Conservation (phyloP, 495 filamentous ascomycete genomes). For the Chaetomium cochliodes region DNA sequence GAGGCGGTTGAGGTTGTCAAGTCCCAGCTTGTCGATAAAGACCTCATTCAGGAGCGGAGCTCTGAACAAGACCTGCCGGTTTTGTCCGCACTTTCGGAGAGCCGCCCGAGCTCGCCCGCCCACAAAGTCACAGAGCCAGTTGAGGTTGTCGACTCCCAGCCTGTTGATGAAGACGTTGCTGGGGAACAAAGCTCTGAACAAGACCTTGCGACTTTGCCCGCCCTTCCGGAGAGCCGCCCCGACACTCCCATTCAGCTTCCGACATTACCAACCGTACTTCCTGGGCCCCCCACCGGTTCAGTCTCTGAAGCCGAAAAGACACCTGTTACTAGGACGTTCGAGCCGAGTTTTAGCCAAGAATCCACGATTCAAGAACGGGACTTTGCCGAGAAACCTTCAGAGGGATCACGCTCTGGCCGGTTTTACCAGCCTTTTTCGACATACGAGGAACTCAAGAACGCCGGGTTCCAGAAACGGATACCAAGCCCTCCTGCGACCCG, state of each 20-base stretch:
- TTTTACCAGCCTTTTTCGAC: not conserved
- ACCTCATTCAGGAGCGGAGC: no score
- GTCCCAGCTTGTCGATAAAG: no score
- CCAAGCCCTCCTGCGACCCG: constrained; percentile 17
- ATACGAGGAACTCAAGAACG: constrained; percentile 16
- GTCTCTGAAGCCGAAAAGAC: not conserved
- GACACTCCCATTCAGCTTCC: constrained; percentile 6
- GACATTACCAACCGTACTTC: not conserved
- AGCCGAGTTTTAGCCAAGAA: constrained; percentile 8
- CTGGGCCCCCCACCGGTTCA: not conserved
- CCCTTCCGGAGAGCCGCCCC: constrained; percentile 16
- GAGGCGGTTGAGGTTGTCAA: no score
- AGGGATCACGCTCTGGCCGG: not conserved
- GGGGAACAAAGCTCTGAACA: no score
- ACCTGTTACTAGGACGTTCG: not conserved
- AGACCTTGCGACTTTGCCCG: no score
- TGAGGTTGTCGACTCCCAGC: no score
- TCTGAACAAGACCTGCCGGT: no score
- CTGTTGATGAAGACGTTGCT: no score
- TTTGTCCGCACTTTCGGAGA: constrained; percentile 13
- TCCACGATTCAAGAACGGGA: constrained; percentile 17
- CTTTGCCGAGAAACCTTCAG: constrained; percentile 3
- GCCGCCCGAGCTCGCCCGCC: constrained; percentile 16
- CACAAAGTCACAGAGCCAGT: not conserved
- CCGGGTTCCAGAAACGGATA: not conserved